These are phyloP conservation scores for Cutaneotrichosporon daszewskae DNA, from an alignment of 1,284 basidiomycete genomes.

Conservation along the genomic window DNA sequence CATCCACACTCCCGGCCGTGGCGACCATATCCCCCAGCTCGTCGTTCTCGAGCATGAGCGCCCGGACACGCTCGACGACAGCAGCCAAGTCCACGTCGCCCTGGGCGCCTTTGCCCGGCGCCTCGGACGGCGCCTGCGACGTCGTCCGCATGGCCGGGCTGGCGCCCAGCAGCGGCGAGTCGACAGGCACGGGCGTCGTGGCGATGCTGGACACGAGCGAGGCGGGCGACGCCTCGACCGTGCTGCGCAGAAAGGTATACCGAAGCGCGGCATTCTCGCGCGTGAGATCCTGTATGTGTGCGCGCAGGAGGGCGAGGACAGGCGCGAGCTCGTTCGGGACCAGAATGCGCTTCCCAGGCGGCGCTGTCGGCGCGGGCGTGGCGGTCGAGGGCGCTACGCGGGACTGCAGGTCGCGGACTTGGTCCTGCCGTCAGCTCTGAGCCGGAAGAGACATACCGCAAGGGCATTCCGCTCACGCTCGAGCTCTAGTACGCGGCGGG, in stretches of 20 bases:
- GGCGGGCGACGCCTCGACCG: background rate
- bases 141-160: background rate
- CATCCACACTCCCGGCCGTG: constrained; percentile 25
- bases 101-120: too few species aligned
- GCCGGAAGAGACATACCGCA: constrained; percentile 18
- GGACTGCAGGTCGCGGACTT: constrained; percentile 16
- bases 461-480: constrained; percentile 32
- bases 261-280: constrained; percentile 41
- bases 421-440: constrained; percentile 1
- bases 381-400: constrained; percentile 14
- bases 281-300: constrained; percentile 36
- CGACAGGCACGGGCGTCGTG: constrained; percentile 11
- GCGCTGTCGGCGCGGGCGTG: constrained; percentile 9
- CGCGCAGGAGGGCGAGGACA: constrained; percentile 26
- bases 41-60: constrained; percentile 39
- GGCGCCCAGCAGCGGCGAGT: constrained; percentile 1
- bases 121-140: too few species aligned
- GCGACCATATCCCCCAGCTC: constrained; percentile 43
- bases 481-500: constrained; percentile 25
- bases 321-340: constrained; percentile 33
- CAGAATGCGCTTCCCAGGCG: constrained; percentile 6
- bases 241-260: constrained; percentile 34
- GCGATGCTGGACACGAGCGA: constrained; percentile 10
- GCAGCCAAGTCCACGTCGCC: constrained; percentile 25
- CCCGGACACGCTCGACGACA: constrained; percentile 34